Evolutionary conservation across 1,284 basidiomycete genomes (phyloP), one percentile per base, ranked within the genome.

Genomic region (Sanguinoderma infundibulare): DNA sequence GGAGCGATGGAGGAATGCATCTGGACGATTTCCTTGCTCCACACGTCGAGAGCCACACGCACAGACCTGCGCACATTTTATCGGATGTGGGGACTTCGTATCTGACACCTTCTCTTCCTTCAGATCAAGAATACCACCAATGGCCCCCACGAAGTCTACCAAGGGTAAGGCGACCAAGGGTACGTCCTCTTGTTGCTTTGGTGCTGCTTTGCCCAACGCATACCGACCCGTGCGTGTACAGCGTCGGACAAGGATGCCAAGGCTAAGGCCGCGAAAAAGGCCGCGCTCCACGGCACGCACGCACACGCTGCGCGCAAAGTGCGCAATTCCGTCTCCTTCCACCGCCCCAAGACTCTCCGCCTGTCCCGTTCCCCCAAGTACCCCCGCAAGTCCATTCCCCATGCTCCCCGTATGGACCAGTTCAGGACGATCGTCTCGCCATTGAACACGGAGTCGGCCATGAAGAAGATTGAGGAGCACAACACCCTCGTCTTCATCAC

Each of bases 391-490:
- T 92, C 90, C 61, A 85, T 98, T 69, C 90, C 91, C 60, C 96
- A 98, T 86, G 90, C 87, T n/a, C 95, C 96, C 44, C 85, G 97
- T 71, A 96, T 98, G 94, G 98, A 99, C 77, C 94, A 97, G 77
- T 97, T 91, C 87, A 87, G 95, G 80, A 96, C 94, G 55, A 95
- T 98, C 75, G 88, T 96, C 65, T 92, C 89, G 87, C 91, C 91
- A 24, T 74, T 93, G 75, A 93, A 91, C 84, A 93, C 91, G 3
- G 91, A 95, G 76, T 89, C 87, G 14, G 93, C 92, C 62, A 95
- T 94, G 92, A 95, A 95, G 87, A 98, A 99, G 90, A 98, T 99
- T 69, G 97, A 99, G 86, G 97, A 98, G 81, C 91, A 98, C 86
- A 99, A 99, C 85, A 98, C 97, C 47, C 88, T 99, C 63, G 96